A percentile compares a stretch with the other conserved stretches of the same genome.
phyloP scores from a whole-genome alignment of 805 yeast species.

The Metschnikowia noctiluminum region DNA sequence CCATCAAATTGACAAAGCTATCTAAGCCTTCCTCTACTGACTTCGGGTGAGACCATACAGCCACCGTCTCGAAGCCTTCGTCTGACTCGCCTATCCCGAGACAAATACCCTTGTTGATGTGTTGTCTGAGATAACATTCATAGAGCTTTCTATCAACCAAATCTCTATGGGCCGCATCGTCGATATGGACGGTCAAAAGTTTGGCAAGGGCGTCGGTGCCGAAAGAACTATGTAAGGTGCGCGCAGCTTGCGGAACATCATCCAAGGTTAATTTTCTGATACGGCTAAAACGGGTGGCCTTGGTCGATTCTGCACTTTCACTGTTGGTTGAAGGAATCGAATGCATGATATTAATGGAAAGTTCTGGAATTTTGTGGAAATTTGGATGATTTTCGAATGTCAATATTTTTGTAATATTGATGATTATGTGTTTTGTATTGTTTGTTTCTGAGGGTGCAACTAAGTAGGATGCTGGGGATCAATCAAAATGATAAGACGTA shows the following conservation, averaged over 20 bases:
- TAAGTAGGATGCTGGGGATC: neutral
- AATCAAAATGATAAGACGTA: constrained; percentile 18
- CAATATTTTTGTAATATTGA: neutral
- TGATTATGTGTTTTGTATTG: neutral
- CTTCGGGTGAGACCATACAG: constrained; percentile 51
- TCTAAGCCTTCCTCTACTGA: constrained; percentile 41
- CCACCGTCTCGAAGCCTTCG: constrained; percentile 48
- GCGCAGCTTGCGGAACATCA: constrained; percentile 34
- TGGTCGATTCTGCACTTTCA: neutral
- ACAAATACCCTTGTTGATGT: constrained; percentile 47
- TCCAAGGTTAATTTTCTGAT: constrained; percentile 14
- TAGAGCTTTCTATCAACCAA: constrained; percentile 29
- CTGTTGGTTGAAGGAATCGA: neutral
- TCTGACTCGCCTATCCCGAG: constrained; percentile 47
- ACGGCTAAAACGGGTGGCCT: constrained; percentile 2
- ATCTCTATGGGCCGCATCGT: constrained; percentile 5
- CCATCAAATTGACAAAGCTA: constrained; percentile 44
- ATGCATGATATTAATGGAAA: neutral
- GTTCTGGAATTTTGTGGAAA: neutral
- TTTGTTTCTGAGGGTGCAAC: neutral
- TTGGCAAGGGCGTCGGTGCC: constrained; percentile 33
- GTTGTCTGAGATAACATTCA: constrained; percentile 50
- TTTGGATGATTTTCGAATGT: neutral
- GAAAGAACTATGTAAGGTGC: constrained; percentile 36
- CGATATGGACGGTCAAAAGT: constrained; percentile 16